phyloP scores from a whole-genome alignment of 495 filamentous ascomycete genomes.

The Tuber indicum region DNA sequence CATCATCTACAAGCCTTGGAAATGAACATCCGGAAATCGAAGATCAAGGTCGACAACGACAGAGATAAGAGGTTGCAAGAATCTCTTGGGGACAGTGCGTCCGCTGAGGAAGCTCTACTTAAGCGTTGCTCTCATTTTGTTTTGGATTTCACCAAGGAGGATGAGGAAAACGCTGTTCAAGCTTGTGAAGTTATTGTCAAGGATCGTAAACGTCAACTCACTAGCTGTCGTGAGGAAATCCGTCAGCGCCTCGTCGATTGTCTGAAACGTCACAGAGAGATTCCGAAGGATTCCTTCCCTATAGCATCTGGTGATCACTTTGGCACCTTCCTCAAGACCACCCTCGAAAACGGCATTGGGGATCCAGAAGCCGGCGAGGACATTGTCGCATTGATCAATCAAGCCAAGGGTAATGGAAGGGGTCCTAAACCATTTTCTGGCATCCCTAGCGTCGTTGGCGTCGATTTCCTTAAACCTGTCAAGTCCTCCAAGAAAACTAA shows the following conservation, averaged over 20 bases:
- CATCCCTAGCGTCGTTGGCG: slow-evolving; percentile 18
- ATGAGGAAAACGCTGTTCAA: slow-evolving; percentile 42
- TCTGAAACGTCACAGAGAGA: slow-evolving; percentile 27
- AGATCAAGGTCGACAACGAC: slow-evolving; percentile 44
- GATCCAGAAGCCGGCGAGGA: slow-evolving; percentile 37
- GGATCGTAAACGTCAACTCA: slow-evolving; percentile 41
- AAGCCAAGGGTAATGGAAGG: slow-evolving; percentile 29
- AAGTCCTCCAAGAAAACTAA: slow-evolving; percentile 27
- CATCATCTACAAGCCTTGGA: slow-evolving; percentile 47
- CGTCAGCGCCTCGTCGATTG: slow-evolving; percentile 40
- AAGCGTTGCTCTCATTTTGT: slow-evolving; percentile 48
- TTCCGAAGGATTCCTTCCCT: slow-evolving; percentile 24
- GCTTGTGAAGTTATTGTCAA: slow-evolving; percentile 43
- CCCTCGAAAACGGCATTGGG: slow-evolving; percentile 34
- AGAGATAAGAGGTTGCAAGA: slow-evolving; percentile 46
- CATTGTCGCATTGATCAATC: slow-evolving; percentile 36
- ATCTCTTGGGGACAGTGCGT: slow-evolving; percentile 45
- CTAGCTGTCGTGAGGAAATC: slow-evolving; percentile 41
- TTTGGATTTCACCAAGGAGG: slow-evolving; percentile 38
- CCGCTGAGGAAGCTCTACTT: slow-evolving; percentile 48
- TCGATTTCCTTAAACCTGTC: slow-evolving; percentile 25
- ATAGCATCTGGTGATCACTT: slow-evolving; percentile 25
- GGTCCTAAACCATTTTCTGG: slow-evolving; percentile 24
- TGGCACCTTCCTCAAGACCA: slow-evolving; percentile 28
- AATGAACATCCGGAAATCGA: slow-evolving; percentile 44